Conservation (phyloP, 2,329 filamentous ascomycete species). For the Fusarium gaditjirri region DNA sequence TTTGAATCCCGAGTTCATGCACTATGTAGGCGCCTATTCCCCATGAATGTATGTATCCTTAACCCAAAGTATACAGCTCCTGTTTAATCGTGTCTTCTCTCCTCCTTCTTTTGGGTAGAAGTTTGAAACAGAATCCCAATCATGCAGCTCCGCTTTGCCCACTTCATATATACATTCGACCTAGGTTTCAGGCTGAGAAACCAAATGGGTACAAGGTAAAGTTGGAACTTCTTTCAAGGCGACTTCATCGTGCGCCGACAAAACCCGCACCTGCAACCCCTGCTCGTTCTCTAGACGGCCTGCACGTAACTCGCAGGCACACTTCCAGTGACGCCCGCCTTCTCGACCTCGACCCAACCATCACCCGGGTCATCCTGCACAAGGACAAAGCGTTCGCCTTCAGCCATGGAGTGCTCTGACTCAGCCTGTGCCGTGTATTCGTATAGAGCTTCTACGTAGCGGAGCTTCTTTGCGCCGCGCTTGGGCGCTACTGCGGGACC, state of each 20-base stretch:
- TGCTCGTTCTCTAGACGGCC: conserved; percentile 63
- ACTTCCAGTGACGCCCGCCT: conserved; percentile 84
- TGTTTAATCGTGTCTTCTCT: not conserved
- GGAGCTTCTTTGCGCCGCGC: conserved; percentile 91
- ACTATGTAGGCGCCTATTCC: conserved; percentile 17
- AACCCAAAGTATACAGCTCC: conserved; percentile 19
- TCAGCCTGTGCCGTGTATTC: conserved; percentile 89
- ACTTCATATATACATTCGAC: conserved; percentile 29
- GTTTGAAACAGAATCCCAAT: conserved; percentile 4
- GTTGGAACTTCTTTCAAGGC: not conserved
- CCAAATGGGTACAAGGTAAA: not conserved
- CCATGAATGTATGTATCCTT: conserved; percentile 27
- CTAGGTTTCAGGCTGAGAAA: not conserved
- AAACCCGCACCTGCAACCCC: conserved; percentile 18
- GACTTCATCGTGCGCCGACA: conserved; percentile 1
- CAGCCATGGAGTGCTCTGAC: conserved; percentile 87
- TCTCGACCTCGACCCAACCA: conserved; percentile 97
- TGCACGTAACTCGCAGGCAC: conserved; percentile 96
- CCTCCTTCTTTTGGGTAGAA: not conserved
- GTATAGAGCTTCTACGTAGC: conserved; percentile 93
- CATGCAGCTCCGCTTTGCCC: conserved; percentile 10
- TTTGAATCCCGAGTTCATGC: conserved; percentile 1
- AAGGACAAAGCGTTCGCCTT: conserved; percentile 92
- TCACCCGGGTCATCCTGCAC: conserved; percentile 89
- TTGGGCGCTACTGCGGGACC: conserved; percentile 91